Base-by-base conservation (phyloP, 352 stramenopile genomes). In the Globisporangium takayamanum region DNA sequence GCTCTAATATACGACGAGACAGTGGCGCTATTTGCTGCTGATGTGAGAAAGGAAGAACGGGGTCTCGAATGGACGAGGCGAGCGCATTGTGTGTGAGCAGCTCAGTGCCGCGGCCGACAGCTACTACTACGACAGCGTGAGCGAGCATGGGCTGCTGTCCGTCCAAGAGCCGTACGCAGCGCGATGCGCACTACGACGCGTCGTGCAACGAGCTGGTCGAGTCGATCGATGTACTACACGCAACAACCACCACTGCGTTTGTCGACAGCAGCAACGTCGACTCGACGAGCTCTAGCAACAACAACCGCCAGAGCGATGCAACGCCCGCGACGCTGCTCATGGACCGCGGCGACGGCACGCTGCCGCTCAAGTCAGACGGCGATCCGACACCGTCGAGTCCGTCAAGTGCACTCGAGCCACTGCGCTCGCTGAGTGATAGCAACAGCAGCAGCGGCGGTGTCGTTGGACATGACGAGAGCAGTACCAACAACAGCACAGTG, bases 101-200 rank as follows among this genome's bases (percentile, higher is more conserved):
- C 22, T 33, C n/a, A 12, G 16, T 18, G 6, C 16, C 44, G 22
- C 44, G 16, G 16, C 16, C 48, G 14, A 51, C 28, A 12, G 15
- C 15, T 5, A 25, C 5, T 8, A 37, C 5, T 8, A 37, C 48
- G 12, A 57, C n/a, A 30, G 7, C 20, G 26, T 22, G 55, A 42
- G 16, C 2, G n/a, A 59, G 52, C 42, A 89, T 89, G 77, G 77
- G 77, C 14, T 89, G 78, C 65, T 89, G 74, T 56, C 66, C 77
- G 51, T 89, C 80, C 26, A 89, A 84, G 66, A 44, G 44, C 62
- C 25, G 36, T 49, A 22, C 45, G 18, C 39, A 68, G 48, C 47
- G 51, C 47, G 0, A 54, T 30, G 18, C 14, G 39, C 28, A 11
- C 22, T 37, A 30, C 36, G 49, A 45, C 18, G 25, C 49, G 26